Base-by-base conservation (phyloP, 2,329 filamentous ascomycete genomes). In the Penicillium oxalicum region DNA sequence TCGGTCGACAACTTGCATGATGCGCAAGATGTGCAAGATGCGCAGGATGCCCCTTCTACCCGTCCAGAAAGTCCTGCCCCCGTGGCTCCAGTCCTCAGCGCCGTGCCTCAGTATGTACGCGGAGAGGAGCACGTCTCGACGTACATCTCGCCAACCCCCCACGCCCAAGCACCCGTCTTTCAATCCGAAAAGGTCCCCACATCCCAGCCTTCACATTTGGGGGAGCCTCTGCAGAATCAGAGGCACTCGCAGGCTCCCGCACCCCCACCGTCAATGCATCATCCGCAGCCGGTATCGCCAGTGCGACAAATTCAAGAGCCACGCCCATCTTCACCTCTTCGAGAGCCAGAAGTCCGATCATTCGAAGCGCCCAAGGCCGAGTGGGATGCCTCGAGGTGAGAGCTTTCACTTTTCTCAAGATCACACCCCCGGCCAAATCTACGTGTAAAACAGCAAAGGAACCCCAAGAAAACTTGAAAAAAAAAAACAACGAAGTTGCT, bases 351-450 rank as follows among this genome's bases (percentile, higher is more conserved):
- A 43, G 44, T 75, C 56, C 71, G 74, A 47, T 68, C 67, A 26
- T 82, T 80, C 56, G 78, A 78, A 46, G 75, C 80, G n/a, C 81
- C 81, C 9, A 71, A 73, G 41, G 71, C 75, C 57, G 74, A 81
- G 59, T 85, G 82, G 82, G 80, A 85, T 65, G 80, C 81, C 35
- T 78, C 79, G 49, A 74, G 74, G 76, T 82, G 72, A 60, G 77
- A 39, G 9, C 27, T 25, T 18, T 27, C 3, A 37, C 34, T 34
- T 43, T 18, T 18, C 18, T 18, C 18, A 18, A 18, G 18, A 18
- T 18, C 18, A 18, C 18, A 18, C 18, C 2, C 18, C 18, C 18
- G 18, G 18, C 18, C 18, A 18, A 18, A 18, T 18, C 18, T 2
- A 18, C 18, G 18, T 18, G 18, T 18, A 18, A 18, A 18, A 18